Base-by-base conservation (phyloP, 2,329 filamentous ascomycete genomes). In the Thelonectria olida region DNA sequence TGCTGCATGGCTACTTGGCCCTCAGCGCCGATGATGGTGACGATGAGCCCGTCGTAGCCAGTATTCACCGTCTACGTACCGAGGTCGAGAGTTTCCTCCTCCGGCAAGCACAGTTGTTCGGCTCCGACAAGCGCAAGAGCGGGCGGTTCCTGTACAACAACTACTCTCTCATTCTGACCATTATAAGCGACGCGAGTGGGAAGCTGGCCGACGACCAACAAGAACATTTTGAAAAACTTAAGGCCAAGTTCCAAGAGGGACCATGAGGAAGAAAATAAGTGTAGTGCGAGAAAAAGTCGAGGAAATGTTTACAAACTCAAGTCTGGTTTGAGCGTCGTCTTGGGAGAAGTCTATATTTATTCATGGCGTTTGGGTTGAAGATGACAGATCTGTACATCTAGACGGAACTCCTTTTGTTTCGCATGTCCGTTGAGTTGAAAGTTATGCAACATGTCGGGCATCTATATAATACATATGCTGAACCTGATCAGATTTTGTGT, bases 101-200 rank as follows among this genome's bases (percentile, higher is more conserved):
- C 6, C 93, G 91, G 73, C 82, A 94, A 61, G 91, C 92, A 73
- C 90, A 92, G 68, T 82, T 83, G 0, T 92, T 94, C 64, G 88
- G 87, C 19, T 79, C 84, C 1, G 95, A 97, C 72, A 84, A 87
- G 65, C 87, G 92, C 73, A 96, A 96, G 79, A 85, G 90, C 67
- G 91, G 95, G 68, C 84, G 96, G 44, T 98, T 98, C 74, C 77
- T 99, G 71, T 96, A 92, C 74, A 99, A 98, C 75, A 99, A 99
- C 76, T 98, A 97, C 77, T 96, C 92, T 54, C 82, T 99, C 65
- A 87, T 99, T n/a, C 83, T 93, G 71, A 97, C 96, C 10, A 97
- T 99, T 64, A 91, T 99, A 66, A 88, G 91, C 72, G 91, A 95
- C 70, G 85, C 88, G 5, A 83, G 85, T 10, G 92, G 92, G 4